A percentile compares a stretch with the other conserved stretches of the same genome.
Conservation (phyloP, 495 filamentous ascomycete species). For the Trypethelium eluteriae region DNA sequence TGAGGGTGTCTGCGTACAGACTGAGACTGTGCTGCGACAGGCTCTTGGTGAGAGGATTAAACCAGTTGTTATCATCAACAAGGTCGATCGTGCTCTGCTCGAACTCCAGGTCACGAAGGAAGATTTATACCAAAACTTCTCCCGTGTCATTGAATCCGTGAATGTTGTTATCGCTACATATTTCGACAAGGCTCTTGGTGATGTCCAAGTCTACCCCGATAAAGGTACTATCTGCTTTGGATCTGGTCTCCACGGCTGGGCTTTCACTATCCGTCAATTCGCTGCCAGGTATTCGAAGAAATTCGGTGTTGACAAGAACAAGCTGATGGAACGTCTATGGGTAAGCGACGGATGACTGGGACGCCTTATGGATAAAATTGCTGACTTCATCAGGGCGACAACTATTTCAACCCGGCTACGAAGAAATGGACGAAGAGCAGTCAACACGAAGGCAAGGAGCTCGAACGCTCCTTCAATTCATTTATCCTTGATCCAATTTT, state of each 20-base stretch:
- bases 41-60: slow-evolving; percentile 99
- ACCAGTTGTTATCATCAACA: slow-evolving; percentile 99
- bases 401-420: slow-evolving; percentile 98
- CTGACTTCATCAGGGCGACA: slow-evolving; percentile 64
- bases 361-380: slow-evolving; percentile 8
- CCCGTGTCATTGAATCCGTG: slow-evolving; percentile 97
- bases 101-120: slow-evolving; percentile 98
- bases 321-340: slow-evolving; percentile 99
- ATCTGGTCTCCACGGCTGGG: slow-evolving; percentile 99
- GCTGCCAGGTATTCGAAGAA: slow-evolving; percentile 96
- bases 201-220: slow-evolving; percentile 96
- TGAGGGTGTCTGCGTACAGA: slow-evolving; percentile 99
- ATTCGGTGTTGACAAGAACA: slow-evolving; percentile 97
- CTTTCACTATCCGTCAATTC: slow-evolving; percentile 98
- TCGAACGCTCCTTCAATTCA: slow-evolving; percentile 97
- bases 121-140: slow-evolving; percentile 99
- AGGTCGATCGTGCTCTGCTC: slow-evolving; percentile 98
- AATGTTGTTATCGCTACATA: slow-evolving; percentile 99
- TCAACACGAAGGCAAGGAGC: slow-evolving; percentile 70
- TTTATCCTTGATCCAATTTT: slow-evolving; percentile 99
- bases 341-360: slow-evolving; percentile 42
- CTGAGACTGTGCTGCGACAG: slow-evolving; percentile 98
- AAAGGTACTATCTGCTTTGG: slow-evolving; percentile 96
- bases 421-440: slow-evolving; percentile 97
- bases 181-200: slow-evolving; percentile 92